Base-by-base conservation (phyloP, 2,329 filamentous ascomycete genomes). In the Neonectria faginata region DNA sequence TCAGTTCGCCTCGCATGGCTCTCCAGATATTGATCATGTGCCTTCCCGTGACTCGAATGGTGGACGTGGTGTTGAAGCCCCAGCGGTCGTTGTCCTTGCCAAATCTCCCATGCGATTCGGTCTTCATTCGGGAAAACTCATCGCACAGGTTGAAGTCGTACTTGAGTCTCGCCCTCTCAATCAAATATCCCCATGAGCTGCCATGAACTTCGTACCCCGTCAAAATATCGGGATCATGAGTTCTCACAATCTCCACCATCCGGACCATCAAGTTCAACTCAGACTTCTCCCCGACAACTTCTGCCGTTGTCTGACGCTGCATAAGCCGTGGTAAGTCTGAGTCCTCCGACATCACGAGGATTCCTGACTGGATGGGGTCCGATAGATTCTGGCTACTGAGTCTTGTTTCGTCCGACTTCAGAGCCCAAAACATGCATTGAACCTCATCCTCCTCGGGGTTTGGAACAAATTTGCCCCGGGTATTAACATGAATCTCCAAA, bases 21-120 rank as follows among this genome's bases (percentile, higher is more conserved):
- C 95, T 88, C 94, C 96, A 98, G 50, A 98, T 92, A 71, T 98
- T 98, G 81, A 99, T 94, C 85, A 97, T 93, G 76, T 98, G 95
- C 66, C 96, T 87, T 5, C 96, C 96, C 0, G 94, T 97, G n/a
- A 99, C 88, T 61, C 90, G 89, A 70, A 98, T 94, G 3, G 93
- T 95, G 2, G 94, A 97, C 0, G 94, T 97, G 58, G 94, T 94
- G 67, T 93, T 96, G 81, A 97, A 97, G 0, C 94, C 95, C 95
- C 95, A 98, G 68, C 89, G 87, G 77, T 97, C 94, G 54, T 89
- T 89, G 25, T 97, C 92, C 77, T 93, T 97, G 20, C 93, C 93
- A 74, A 94, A 94, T 59, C 91, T 88, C 3, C 93, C 92, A 75
- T 94, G 90, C 0, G 92, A 93, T 70, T 96, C 89, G 5, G 87